phyloP scores from a whole-genome alignment of 2,329 filamentous ascomycete genomes.

The Colletotrichum scovillei region DNA sequence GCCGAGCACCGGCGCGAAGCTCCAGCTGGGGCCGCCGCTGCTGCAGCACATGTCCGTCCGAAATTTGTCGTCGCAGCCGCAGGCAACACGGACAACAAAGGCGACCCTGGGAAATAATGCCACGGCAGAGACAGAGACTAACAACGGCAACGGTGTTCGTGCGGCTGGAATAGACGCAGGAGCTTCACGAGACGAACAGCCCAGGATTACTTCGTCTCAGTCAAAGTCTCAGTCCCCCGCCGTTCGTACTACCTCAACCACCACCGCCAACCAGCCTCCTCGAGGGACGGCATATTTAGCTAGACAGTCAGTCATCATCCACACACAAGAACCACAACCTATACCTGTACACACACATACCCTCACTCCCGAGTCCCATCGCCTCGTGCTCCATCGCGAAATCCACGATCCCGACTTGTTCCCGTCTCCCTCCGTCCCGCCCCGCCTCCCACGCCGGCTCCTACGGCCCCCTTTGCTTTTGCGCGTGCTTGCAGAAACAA shows the following conservation, averaged over 20 bases:
- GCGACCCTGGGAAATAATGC: not conserved
- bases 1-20: constrained; percentile 30
- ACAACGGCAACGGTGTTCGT: not conserved
- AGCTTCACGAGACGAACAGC: not conserved
- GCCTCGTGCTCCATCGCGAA: not conserved
- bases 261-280: not conserved
- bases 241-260: not conserved
- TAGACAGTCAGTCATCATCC: constrained; percentile 19
- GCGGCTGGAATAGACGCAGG: not conserved
- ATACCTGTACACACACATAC: not conserved
- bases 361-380: not conserved
- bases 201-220: constrained; percentile 9
- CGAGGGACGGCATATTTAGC: constrained; percentile 18
- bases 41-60: constrained; percentile 15
- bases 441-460: not conserved
- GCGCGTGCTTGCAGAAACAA: not conserved
- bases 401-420: constrained; percentile 15
- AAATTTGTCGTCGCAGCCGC: constrained; percentile 12
- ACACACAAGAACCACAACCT: not conserved
- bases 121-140: not conserved
- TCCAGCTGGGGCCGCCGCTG: constrained; percentile 13
- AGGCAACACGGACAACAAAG: not conserved
- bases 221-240: not conserved
- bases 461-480: not conserved
- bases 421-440: constrained; percentile 15